Evolutionary conservation across 345 rosid genomes (phyloP).

Genomic region (Rubroshorea leprosula): DNA sequence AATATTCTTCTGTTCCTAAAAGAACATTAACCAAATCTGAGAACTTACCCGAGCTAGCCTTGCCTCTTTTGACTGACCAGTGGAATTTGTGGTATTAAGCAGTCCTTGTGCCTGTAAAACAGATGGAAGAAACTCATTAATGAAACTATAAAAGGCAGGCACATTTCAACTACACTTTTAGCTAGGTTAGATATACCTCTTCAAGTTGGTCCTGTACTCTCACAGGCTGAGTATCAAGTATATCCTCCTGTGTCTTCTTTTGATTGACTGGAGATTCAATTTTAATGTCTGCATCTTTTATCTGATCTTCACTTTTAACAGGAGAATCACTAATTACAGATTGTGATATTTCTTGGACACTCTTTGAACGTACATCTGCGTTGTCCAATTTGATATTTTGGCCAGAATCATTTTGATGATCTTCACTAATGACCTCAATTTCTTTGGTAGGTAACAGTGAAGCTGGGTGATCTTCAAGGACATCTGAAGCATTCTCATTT

Average conservation of each 20-base stretch:
- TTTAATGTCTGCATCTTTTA: slow-evolving; percentile 33
- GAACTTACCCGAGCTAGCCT: slow-evolving; percentile 90
- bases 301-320: slow-evolving; percentile 27
- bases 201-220: slow-evolving; percentile 84
- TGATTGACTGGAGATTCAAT: slow-evolving; percentile 34
- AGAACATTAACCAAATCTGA: slow-evolving; percentile 4
- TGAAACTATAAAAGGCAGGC: slow-evolving; percentile 7
- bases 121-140: slow-evolving; percentile 22
- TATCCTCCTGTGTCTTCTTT: slow-evolving; percentile 42
- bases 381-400: slow-evolving; percentile 23
- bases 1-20: neutral
- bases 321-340: slow-evolving; percentile 33
- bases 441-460: slow-evolving; percentile 42
- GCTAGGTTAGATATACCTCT: slow-evolving; percentile 46
- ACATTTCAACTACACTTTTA: slow-evolving; percentile 12
- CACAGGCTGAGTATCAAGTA: slow-evolving; percentile 33
- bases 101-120: slow-evolving; percentile 86
- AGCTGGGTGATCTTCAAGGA: slow-evolving; percentile 28
- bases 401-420: slow-evolving; percentile 28
- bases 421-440: slow-evolving; percentile 36
- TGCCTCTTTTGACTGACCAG: slow-evolving; percentile 98
- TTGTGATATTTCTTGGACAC: slow-evolving; percentile 40
- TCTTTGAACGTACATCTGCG: slow-evolving; percentile 35
- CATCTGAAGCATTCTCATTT: slow-evolving; percentile 42
- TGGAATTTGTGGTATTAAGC: slow-evolving; percentile 71